These are phyloP conservation scores for Skeletonema potamos DNA, from an alignment of 108 stramenopile species.

Conservation along the genomic window DNA sequence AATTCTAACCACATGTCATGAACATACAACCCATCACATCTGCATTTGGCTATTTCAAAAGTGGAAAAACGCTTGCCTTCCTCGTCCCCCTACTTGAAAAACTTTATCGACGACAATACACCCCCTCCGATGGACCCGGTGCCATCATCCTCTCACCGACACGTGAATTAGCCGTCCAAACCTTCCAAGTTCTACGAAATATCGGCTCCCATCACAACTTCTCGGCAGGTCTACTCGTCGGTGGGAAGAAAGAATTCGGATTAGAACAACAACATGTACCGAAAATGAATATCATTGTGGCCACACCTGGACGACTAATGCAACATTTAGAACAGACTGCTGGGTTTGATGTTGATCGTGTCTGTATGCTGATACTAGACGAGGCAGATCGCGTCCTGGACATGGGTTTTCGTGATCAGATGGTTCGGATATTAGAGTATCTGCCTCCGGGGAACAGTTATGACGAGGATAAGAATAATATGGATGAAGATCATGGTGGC, in stretches of 20 bases:
- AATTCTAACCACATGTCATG: background rate
- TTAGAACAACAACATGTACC: conserved; percentile 85
- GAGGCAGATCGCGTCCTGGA: conserved; percentile 98
- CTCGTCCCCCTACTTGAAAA: conserved; percentile 88
- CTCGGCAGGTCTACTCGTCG: conserved; percentile 94
- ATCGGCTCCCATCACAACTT: conserved; percentile 89
- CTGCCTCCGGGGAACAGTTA: conserved; percentile 63
- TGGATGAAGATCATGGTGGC: conserved; percentile 28
- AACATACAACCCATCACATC: background rate
- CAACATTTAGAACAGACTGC: conserved; percentile 99
- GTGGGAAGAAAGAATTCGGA: conserved; percentile 95
- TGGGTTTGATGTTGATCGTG: conserved; percentile 83
- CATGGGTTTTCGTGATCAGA: conserved; percentile 96
- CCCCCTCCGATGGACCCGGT: conserved; percentile 88
- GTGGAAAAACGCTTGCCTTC: conserved; percentile 92
- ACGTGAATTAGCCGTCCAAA: conserved; percentile 99
- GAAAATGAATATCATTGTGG: conserved; percentile 91
- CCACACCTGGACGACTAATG: conserved; percentile 95
- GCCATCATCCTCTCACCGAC: conserved; percentile 97
- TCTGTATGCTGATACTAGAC: conserved; percentile 95
- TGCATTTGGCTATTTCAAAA: no score
- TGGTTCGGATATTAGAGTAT: conserved; percentile 91
- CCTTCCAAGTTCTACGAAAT: conserved; percentile 90
- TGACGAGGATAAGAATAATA: conserved; percentile 17
- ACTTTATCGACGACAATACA: conserved; percentile 77